These are phyloP conservation scores for Zygosaccharomyces pseudobailii DNA, from an alignment of 1,139 yeast genomes.

Conservation along the genomic window DNA sequence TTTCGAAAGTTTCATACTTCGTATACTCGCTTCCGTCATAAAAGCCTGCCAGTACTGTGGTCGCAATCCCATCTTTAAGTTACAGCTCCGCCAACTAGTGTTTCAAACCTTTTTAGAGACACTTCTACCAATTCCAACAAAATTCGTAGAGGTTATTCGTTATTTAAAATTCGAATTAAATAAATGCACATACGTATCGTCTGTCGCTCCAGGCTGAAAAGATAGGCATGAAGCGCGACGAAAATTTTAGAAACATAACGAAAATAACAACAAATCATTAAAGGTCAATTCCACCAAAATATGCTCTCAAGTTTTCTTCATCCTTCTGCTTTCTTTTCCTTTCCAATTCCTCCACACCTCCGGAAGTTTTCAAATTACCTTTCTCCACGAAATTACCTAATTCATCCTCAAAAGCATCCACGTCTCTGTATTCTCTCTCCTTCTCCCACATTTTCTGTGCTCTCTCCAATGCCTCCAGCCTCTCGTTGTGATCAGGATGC, in stretches of 20 bases:
- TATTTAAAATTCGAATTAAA: slow-evolving; percentile 2
- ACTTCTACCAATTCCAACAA: slow-evolving; percentile 4
- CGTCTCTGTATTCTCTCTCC: slow-evolving; percentile 55
- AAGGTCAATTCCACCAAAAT: slow-evolving; percentile 27
- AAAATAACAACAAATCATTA: slow-evolving; percentile 3
- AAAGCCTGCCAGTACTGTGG: slow-evolving; percentile 1
- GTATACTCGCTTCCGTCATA: not conserved
- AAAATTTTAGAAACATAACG: not conserved
- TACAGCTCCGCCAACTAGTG: slow-evolving; percentile 5
- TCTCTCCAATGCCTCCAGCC: slow-evolving; percentile 81
- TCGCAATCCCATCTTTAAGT: not conserved
- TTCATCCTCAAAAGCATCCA: slow-evolving; percentile 76
- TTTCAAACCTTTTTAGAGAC: slow-evolving; percentile 8
- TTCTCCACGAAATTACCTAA: slow-evolving; percentile 82
- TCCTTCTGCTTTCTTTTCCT: slow-evolving; percentile 63
- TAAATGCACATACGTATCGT: slow-evolving; percentile 1
- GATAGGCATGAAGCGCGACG: not conserved
- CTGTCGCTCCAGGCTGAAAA: not conserved
- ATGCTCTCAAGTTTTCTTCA: slow-evolving; percentile 55
- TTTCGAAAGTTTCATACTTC: slow-evolving; percentile 4
- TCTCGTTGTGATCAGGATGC: slow-evolving; percentile 75
- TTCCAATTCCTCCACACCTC: slow-evolving; percentile 86
- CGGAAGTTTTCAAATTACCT: slow-evolving; percentile 67
- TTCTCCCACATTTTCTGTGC: slow-evolving; percentile 79
- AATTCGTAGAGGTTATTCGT: slow-evolving; percentile 3